Base-by-base conservation (phyloP, 31 red algal species). In the Porphyra umbilicalis region DNA sequence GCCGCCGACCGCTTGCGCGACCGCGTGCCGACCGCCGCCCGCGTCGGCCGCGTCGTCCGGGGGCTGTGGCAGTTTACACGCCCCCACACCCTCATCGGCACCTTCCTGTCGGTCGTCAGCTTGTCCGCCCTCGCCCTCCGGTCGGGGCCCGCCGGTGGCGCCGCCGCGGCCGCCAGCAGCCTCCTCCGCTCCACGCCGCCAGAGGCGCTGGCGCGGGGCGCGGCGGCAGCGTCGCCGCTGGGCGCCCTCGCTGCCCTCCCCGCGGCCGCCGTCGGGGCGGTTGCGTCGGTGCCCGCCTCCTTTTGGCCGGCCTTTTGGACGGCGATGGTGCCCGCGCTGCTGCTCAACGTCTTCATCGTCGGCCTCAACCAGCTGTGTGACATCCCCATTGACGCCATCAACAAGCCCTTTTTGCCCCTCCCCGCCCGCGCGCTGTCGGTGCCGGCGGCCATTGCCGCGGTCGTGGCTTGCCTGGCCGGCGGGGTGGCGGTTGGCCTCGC, bases 291-390 rank as follows among this genome's bases (percentile, higher is more conserved):
- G 25, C 57, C 57, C 57, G 25, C 44, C 57, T 29, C 57, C 25
- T 71, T 71, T 71, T 71, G 57, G 57, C 57, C 57, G 25, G 57
- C 57, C 57, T 29, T 82, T 33, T 33, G 86, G 10, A 87, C 85
- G 32, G 87, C 90, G 11, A 38, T 97, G 11, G 57, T 97, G 40
- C 91, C 91, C 10, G 84, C 95, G 9, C 38, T 97, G 36, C 79
- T 97, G 71, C 86, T 97, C 46, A 98, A 98, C 77, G 77, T 95
- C 15, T 98, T 93, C 76, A 95, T 98, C 77, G 92, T 95, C 0
- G 96, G 96, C 35, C 88, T 98, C 38, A 98, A 98, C 83, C 96
- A 98, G 81, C 79, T 95, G 40, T 95, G 77, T 76, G 96, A 98
- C 44, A 81, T 98, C 46, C 35, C 85, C 35, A 90, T 98, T 35